Base-by-base conservation (phyloP, 2,329 filamentous ascomycete genomes). In the Ceratocystis huliohia region DNA sequence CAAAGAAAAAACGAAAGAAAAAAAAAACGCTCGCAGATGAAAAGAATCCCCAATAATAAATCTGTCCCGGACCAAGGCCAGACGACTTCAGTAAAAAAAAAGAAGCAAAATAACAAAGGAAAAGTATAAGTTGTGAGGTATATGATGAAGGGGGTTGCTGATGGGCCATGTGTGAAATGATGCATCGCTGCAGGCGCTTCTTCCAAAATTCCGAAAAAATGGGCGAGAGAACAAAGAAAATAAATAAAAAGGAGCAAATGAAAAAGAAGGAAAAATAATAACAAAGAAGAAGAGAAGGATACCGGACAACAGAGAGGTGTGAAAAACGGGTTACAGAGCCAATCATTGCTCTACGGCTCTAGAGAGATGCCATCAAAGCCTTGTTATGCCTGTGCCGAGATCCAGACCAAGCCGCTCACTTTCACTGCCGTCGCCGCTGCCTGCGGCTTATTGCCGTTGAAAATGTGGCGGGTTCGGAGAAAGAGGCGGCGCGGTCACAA, bases 401-500 rank as follows among this genome's bases (percentile, higher is more conserved):
- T 61, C 28, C 53, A 28, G 30, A 53, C 50, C 61, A 30, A 13
- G 22, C 25, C 46, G 28, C 33, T 50, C 44, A 45, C 28, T 10
- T 48, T 63, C 44, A 15, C 28, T n/a, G 28, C 44, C n/a, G 22
- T 30, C 20, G 22, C 44, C 25, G 13, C 41, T 41, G 37, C 37
- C 37, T 13, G 10, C 37, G 10, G 37, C 37, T 41, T 10, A 41
- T 41, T 41, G 37, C 10, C 37, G 37, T 41, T 41, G 37, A 13
- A 41, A 41, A 41, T 41, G 13, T 5, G 10, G 37, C 37, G 37
- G 37, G 37, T 41, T 41, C 10, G 37, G n/a, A 37, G 20, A 45
- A 20, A n/a, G 20, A 13, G 64, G 45, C 61, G 45, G 61, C 41
- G 78, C 79, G 70, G 79, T 80, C 71, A 78, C 78, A 73, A 76